phyloP scores from a whole-genome alignment of 257 asterid species.

The Datura wrightii region DNA sequence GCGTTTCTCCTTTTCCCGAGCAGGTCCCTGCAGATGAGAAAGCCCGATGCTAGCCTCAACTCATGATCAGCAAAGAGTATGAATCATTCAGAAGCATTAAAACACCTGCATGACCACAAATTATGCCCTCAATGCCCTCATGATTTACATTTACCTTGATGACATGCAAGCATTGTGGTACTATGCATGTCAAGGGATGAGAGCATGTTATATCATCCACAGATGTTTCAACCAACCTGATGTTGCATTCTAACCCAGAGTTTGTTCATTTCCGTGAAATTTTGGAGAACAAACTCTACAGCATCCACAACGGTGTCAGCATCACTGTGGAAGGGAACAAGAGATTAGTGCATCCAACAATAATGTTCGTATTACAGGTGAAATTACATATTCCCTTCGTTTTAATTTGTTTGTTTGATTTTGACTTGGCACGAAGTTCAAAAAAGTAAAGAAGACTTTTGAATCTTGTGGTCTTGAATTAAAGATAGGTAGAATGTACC shows the following conservation, averaged over 20 bases:
- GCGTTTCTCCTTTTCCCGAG: slow-evolving; percentile 92
- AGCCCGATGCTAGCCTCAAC: slow-evolving; percentile 52
- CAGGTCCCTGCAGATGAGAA: slow-evolving; percentile 86
- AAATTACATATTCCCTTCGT: not conserved
- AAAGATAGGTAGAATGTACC: no score
- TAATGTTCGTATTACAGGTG: not conserved
- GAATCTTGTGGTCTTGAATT: no score
- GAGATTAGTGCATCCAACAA: slow-evolving; percentile 33
- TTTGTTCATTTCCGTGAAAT: slow-evolving; percentile 99
- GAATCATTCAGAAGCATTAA: slow-evolving; percentile 45
- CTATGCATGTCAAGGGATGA: slow-evolving; percentile 45
- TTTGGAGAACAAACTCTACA: slow-evolving; percentile 97
- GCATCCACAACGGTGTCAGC: slow-evolving; percentile 90
- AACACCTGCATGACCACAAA: slow-evolving; percentile 47
- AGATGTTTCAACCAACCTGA: slow-evolving; percentile 73
- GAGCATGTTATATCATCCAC: slow-evolving; percentile 44
- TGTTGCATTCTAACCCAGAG: slow-evolving; percentile 99
- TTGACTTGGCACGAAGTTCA: no score
- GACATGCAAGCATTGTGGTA: slow-evolving; percentile 44
- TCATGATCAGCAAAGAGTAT: slow-evolving; percentile 53
- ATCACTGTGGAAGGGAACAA: slow-evolving; percentile 61
- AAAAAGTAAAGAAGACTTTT: no score
- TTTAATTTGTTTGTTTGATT: no score
- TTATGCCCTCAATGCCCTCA: slow-evolving; percentile 55
- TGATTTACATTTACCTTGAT: slow-evolving; percentile 46